phyloP scores from a whole-genome alignment of 2,329 filamentous ascomycete genomes.

The Cercospora zeina region DNA sequence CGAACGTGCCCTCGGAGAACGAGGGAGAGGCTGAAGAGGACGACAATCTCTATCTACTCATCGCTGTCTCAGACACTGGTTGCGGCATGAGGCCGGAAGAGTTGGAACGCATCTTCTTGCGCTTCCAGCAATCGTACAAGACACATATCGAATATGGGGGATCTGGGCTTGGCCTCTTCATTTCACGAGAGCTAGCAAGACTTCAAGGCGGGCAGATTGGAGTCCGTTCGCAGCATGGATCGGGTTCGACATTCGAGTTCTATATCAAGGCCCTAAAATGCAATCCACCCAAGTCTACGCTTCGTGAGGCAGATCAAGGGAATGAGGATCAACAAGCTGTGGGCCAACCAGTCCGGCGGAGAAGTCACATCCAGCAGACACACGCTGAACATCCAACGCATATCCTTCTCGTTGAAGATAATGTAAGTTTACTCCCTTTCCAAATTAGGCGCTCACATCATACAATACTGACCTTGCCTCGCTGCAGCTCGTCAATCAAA shows the following conservation, averaged over 20 bases:
- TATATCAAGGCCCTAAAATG: slow-evolving; percentile 52
- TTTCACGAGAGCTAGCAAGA: slow-evolving; percentile 65
- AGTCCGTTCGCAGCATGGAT: slow-evolving; percentile 58
- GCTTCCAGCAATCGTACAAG: slow-evolving; percentile 67
- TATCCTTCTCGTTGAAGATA: slow-evolving; percentile 40
- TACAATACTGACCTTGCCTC: not conserved
- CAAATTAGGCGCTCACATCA: no score
- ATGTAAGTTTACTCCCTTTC: slow-evolving; percentile 61
- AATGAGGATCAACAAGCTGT: not conserved
- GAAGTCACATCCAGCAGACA: not conserved
- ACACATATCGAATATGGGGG: slow-evolving; percentile 71
- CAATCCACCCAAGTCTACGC: slow-evolving; percentile 6
- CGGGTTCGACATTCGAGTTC: slow-evolving; percentile 67
- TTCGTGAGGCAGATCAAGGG: not conserved
- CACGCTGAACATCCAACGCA: slow-evolving; percentile 43
- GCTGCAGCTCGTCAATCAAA: slow-evolving; percentile 55
- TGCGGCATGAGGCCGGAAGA: slow-evolving; percentile 44
- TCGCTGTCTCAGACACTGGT: slow-evolving; percentile 44
- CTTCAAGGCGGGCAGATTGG: slow-evolving; percentile 71
- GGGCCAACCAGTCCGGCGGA: not conserved
- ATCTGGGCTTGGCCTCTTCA: slow-evolving; percentile 68
- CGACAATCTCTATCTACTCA: slow-evolving; percentile 36
- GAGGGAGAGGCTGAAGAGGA: slow-evolving; percentile 29
- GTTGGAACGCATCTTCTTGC: slow-evolving; percentile 59
- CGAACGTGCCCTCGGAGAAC: slow-evolving; percentile 1